Evolutionary conservation across 1,284 basidiomycete species (phyloP).

Genomic region (Sanghuangporus sanghuang): DNA sequence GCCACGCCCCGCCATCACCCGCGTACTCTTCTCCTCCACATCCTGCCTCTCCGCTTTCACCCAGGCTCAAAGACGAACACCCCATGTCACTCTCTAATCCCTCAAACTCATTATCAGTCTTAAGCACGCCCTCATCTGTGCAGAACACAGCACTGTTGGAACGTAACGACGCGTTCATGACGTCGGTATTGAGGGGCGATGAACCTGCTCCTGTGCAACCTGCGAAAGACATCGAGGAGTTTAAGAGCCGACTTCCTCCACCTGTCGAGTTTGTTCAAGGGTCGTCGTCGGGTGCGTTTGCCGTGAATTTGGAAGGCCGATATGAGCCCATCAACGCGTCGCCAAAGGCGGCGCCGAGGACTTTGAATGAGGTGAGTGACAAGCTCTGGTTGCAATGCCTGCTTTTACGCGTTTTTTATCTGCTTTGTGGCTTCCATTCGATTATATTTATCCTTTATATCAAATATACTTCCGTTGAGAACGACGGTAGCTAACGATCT

Average conservation of each 20-base stretch:
- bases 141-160: not conserved
- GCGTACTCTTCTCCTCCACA: not conserved
- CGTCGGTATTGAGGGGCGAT: slow-evolving; percentile 26
- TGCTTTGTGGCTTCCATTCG: not conserved
- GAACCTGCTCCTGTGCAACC: slow-evolving; percentile 54
- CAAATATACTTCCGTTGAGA: too few species aligned
- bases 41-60: not conserved
- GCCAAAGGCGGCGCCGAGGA: slow-evolving; percentile 24
- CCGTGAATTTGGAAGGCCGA: slow-evolving; percentile 52
- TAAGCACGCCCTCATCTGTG: not conserved
- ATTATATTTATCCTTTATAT: too few species aligned
- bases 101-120: not conserved
- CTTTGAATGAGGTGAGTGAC: not conserved
- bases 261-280: slow-evolving; percentile 77
- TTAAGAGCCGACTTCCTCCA: slow-evolving; percentile 68
- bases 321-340: slow-evolving; percentile 73
- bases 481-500: not conserved
- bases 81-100: not conserved
- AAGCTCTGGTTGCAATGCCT: not conserved
- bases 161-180: not conserved
- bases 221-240: slow-evolving; percentile 63
- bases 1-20: slow-evolving; percentile 3
- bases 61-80: not conserved
- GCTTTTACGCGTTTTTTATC: not conserved
- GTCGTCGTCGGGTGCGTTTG: slow-evolving; percentile 66